Evolutionary conservation across 495 filamentous ascomycete genomes (phyloP).

Genomic region (Aspergillus incahuasiensis): DNA sequence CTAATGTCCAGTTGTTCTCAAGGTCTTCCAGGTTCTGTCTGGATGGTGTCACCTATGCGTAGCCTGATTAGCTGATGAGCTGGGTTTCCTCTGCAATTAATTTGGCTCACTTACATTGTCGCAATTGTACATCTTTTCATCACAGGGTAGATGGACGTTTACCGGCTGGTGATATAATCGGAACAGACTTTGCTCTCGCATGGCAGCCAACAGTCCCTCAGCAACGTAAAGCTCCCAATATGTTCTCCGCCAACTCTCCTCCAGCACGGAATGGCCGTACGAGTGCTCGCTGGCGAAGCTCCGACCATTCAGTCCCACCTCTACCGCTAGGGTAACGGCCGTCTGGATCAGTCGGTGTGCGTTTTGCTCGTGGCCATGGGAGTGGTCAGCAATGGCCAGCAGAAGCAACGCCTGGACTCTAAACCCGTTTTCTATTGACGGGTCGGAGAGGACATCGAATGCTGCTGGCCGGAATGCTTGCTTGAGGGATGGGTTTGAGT

Average conservation of each 20-base stretch:
- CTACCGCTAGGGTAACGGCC: slow-evolving; percentile 59
- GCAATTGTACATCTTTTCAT: slow-evolving; percentile 17
- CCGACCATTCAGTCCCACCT: slow-evolving; percentile 60
- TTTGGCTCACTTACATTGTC: slow-evolving; percentile 13
- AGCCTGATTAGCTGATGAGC: neutral
- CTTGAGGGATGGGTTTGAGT: slow-evolving; percentile 19
- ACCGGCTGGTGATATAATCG: slow-evolving; percentile 28
- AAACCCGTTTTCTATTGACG: slow-evolving; percentile 54
- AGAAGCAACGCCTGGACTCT: slow-evolving; percentile 69
- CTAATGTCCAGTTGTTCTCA: slow-evolving; percentile 12
- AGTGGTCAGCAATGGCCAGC: slow-evolving; percentile 63
- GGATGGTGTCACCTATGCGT: slow-evolving; percentile 5
- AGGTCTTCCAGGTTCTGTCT: slow-evolving; percentile 12
- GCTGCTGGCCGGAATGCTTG: slow-evolving; percentile 55
- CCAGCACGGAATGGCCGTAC: slow-evolving; percentile 46
- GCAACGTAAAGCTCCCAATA: slow-evolving; percentile 81
- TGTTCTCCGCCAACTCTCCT: slow-evolving; percentile 73
- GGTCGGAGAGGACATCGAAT: slow-evolving; percentile 46
- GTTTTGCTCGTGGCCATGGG: slow-evolving; percentile 54
- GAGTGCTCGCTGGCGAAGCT: slow-evolving; percentile 31
- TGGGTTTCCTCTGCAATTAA: neutral
- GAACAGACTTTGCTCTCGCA: slow-evolving; percentile 23
- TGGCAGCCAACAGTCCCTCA: slow-evolving; percentile 45
- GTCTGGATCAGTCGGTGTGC: slow-evolving; percentile 56
- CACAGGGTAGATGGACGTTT: slow-evolving; percentile 26